Evolutionary conservation across 768 basidiomycete genomes (phyloP).

Genomic region (Paxillus rubicundulus): DNA sequence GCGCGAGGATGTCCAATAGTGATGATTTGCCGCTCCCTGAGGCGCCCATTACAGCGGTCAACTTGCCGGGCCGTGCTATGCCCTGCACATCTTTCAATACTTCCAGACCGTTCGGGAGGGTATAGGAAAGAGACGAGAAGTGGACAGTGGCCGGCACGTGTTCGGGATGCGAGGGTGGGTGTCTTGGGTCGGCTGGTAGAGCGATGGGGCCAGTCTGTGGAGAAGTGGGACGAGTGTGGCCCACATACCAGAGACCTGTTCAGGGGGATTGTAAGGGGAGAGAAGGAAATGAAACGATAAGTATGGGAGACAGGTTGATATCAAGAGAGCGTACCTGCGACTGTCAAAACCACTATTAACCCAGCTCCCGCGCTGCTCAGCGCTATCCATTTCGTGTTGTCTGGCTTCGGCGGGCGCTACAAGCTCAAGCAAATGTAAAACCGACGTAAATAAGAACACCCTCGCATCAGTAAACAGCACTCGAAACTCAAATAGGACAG

Average conservation of each 20-base stretch:
- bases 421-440: neutral
- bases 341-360: constrained; percentile 67
- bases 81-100: constrained; percentile 86
- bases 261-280: neutral
- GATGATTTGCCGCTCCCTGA: constrained; percentile 97
- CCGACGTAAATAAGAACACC: neutral
- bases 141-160: constrained; percentile 94
- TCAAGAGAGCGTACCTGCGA: constrained; percentile 44
- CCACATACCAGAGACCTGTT: constrained; percentile 87
- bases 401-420: constrained; percentile 77
- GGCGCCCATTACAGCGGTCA: constrained; percentile 96
- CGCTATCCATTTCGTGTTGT: constrained; percentile 79
- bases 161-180: constrained; percentile 61
- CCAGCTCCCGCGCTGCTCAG: constrained; percentile 80
- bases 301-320: neutral
- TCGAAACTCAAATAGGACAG: neutral
- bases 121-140: constrained; percentile 83
- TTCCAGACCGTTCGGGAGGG: constrained; percentile 52
- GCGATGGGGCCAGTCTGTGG: constrained; percentile 64
- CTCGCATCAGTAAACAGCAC: neutral
- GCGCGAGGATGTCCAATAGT: constrained; percentile 91
- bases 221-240: constrained; percentile 51
- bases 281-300: neutral
- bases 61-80: constrained; percentile 80
- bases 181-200: constrained; percentile 76